A percentile compares a stretch with the other conserved stretches of the same genome.
These are phyloP conservation scores for Hibiscus tridactylites DNA, from an alignment of 345 rosid genomes.

Conservation along the genomic window DNA sequence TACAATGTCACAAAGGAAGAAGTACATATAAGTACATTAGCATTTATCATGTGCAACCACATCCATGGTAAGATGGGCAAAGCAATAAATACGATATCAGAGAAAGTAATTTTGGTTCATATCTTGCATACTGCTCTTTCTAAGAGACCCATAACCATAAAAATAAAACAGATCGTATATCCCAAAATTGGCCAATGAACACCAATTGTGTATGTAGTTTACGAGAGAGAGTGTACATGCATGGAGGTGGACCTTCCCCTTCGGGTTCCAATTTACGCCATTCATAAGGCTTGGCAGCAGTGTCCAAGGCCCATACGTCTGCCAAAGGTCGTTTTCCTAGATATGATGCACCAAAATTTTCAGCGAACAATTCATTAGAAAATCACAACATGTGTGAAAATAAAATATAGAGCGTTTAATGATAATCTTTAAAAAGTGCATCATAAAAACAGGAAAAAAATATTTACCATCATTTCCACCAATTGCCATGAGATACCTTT, in stretches of 20 bases:
- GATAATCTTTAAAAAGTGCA: background rate
- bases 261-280: conserved; percentile 99
- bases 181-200: background rate
- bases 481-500: conserved; percentile 96
- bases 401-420: background rate
- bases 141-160: conserved; percentile 30
- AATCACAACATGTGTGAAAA: background rate
- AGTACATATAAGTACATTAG: background rate
- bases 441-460: conserved; percentile 6
- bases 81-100: background rate
- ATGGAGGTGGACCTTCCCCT: conserved; percentile 99
- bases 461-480: conserved; percentile 95
- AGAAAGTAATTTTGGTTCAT: background rate
- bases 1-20: background rate
- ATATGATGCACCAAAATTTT: conserved; percentile 12
- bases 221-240: conserved; percentile 59
- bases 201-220: background rate
- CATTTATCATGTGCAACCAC: background rate
- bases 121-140: background rate
- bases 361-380: conserved; percentile 1
- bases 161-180: background rate
- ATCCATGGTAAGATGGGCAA: background rate
- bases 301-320: conserved; percentile 99
- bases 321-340: conserved; percentile 93
- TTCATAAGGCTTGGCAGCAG: conserved; percentile 99